Conservation (phyloP, 1,284 basidiomycete genomes). For the Rhodotorula sp. region DNA sequence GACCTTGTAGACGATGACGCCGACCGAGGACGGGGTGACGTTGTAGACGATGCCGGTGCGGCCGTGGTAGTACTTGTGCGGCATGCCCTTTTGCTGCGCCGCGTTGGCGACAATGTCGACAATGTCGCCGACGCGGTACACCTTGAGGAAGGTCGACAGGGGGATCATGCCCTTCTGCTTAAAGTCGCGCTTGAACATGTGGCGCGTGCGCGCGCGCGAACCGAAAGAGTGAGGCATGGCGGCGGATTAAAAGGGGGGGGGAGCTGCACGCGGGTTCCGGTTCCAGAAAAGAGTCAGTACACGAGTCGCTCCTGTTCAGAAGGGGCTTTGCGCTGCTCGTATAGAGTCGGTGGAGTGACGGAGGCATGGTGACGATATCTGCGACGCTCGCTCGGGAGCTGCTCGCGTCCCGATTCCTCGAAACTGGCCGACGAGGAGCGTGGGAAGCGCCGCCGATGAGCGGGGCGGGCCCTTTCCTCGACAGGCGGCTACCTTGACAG, state of each 20-base stretch:
- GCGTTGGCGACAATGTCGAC: constrained; percentile 99
- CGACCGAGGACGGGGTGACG: constrained; percentile 90
- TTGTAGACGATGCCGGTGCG: constrained; percentile 98
- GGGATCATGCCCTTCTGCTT: constrained; percentile 76
- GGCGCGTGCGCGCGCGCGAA: constrained; percentile 98
- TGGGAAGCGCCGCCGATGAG: no score
- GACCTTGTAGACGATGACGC: constrained; percentile 97
- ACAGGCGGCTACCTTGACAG: no score
- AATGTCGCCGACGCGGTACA: constrained; percentile 95
- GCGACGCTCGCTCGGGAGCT: no score
- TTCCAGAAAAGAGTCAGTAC: background rate
- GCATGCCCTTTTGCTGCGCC: constrained; percentile 99
- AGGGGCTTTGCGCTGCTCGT: no score
- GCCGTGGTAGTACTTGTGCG: constrained; percentile 73
- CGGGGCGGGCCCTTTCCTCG: no score
- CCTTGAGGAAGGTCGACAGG: constrained; percentile 87
- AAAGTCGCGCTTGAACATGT: constrained; percentile 99
- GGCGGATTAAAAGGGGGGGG: constrained; percentile 43
- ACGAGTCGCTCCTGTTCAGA: background rate
- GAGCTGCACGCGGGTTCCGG: background rate
- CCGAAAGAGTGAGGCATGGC: constrained; percentile 96
- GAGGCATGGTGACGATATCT: no score
- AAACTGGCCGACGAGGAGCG: no score
- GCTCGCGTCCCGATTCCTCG: no score
- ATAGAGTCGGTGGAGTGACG: no score